These are phyloP conservation scores for Pleurotus djamor DNA, from an alignment of 768 basidiomycete genomes.

Conservation along the genomic window DNA sequence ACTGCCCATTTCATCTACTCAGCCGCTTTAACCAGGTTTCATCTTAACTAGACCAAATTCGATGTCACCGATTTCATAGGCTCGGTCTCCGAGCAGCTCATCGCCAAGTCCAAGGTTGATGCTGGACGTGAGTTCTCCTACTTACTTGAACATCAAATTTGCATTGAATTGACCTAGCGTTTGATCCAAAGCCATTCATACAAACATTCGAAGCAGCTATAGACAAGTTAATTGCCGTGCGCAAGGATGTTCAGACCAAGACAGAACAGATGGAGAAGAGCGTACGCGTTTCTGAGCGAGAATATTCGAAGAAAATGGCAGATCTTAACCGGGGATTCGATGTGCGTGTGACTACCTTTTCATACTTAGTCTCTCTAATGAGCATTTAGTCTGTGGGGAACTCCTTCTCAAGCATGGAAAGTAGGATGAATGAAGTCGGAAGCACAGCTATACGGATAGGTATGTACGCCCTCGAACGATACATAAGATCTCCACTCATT, in stretches of 20 bases:
- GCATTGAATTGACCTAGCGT: slow-evolving; percentile 52
- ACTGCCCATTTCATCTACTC: background rate
- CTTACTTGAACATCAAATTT: background rate
- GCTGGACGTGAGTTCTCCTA: slow-evolving; percentile 60
- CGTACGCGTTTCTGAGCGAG: slow-evolving; percentile 84
- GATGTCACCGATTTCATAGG: slow-evolving; percentile 90
- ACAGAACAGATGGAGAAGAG: slow-evolving; percentile 93
- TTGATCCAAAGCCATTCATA: slow-evolving; percentile 92
- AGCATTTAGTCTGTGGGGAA: slow-evolving; percentile 74
- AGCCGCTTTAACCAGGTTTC: background rate
- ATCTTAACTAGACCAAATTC: slow-evolving; percentile 68
- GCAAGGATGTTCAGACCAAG: slow-evolving; percentile 87
- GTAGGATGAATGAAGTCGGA: slow-evolving; percentile 89
- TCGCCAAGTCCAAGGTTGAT: slow-evolving; percentile 78
- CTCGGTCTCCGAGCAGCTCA: slow-evolving; percentile 83
- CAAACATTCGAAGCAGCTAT: slow-evolving; percentile 89
- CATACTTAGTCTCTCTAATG: slow-evolving; percentile 5
- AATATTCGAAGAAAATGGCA: slow-evolving; percentile 92
- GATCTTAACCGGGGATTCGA: slow-evolving; percentile 94
- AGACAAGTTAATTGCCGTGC: slow-evolving; percentile 81
- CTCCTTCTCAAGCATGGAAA: slow-evolving; percentile 89
- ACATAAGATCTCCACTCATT: slow-evolving; percentile 9
- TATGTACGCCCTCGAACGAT: slow-evolving; percentile 26
- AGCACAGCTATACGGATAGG: slow-evolving; percentile 94
- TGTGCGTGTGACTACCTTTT: slow-evolving; percentile 40